Evolutionary conservation across 2,329 filamentous ascomycete species (phyloP).

Genomic region (Pseudocercospora pini-densiflorae): DNA sequence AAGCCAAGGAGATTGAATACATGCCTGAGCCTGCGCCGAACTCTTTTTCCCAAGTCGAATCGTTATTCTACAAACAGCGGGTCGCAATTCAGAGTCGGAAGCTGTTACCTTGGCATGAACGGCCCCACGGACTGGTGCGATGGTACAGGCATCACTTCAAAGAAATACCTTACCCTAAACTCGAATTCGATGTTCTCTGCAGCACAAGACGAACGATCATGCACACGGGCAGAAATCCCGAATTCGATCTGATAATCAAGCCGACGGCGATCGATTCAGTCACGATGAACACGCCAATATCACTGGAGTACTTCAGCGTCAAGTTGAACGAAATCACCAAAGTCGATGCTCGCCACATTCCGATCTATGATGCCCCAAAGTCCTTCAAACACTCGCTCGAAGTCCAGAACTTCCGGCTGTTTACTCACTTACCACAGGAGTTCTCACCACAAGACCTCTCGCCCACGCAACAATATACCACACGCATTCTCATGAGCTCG

Average conservation of each 20-base stretch:
- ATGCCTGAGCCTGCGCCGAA: neutral
- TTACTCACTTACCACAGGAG: no score
- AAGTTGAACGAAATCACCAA: neutral
- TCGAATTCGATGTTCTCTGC: neutral
- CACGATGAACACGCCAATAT: neutral
- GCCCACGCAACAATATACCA: no score
- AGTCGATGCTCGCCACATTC: neutral
- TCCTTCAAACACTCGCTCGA: neutral
- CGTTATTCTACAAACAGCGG: neutral
- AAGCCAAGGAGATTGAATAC: neutral
- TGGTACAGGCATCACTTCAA: neutral
- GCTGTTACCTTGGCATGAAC: neutral
- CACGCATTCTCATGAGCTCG: no score
- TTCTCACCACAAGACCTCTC: no score
- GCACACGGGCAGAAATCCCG: neutral
- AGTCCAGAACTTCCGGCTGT: no score
- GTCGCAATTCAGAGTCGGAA: neutral
- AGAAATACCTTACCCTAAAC: neutral
- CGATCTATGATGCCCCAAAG: neutral
- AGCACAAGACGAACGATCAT: neutral
- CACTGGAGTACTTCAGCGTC: neutral
- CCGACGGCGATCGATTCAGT: neutral
- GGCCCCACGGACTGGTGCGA: neutral
- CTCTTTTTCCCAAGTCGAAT: neutral
- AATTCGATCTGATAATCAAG: neutral